A percentile compares a stretch with the other conserved stretches of the same genome.
Evolutionary conservation across 345 rosid genomes (phyloP).

Genomic region (Dipteronia dyeriana): DNA sequence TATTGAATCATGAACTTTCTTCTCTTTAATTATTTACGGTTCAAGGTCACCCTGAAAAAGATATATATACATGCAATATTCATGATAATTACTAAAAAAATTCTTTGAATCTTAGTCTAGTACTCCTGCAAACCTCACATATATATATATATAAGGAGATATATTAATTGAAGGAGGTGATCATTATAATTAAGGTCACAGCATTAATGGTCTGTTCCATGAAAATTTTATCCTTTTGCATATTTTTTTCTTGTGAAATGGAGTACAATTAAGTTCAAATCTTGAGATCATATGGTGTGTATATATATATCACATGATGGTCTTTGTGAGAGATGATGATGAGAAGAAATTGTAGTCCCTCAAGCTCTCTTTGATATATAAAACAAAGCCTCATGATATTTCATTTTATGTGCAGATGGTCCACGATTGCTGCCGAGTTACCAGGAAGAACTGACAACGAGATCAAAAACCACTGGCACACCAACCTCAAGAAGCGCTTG

Average conservation of each 20-base stretch:
- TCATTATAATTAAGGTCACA: no score
- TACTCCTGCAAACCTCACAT: no score
- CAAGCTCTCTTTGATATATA: not conserved
- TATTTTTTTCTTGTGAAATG: no score
- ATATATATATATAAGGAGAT: no score
- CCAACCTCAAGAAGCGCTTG: slow-evolving; percentile 30
- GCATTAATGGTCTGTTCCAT: no score
- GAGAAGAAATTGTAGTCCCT: not conserved
- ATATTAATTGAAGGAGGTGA: no score
- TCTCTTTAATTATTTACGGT: not conserved
- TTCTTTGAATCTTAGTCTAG: no score
- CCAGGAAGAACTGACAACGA: not conserved
- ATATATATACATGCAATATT: not conserved
- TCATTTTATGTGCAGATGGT: slow-evolving; percentile 21
- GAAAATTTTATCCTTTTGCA: no score
- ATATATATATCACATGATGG: not conserved
- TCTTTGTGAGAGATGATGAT: not conserved
- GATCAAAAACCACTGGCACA: not conserved
- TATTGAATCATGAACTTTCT: not conserved
- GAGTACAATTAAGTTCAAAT: no score
- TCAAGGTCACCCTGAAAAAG: not conserved
- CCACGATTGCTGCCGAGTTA: not conserved
- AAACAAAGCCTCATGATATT: not conserved
- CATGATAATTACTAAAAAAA: no score
- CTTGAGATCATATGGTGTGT: no score